A percentile compares a stretch with the other conserved stretches of the same genome.
These are phyloP conservation scores for Serpula lacrymans DNA, from an alignment of 768 basidiomycete genomes.

Conservation along the genomic window DNA sequence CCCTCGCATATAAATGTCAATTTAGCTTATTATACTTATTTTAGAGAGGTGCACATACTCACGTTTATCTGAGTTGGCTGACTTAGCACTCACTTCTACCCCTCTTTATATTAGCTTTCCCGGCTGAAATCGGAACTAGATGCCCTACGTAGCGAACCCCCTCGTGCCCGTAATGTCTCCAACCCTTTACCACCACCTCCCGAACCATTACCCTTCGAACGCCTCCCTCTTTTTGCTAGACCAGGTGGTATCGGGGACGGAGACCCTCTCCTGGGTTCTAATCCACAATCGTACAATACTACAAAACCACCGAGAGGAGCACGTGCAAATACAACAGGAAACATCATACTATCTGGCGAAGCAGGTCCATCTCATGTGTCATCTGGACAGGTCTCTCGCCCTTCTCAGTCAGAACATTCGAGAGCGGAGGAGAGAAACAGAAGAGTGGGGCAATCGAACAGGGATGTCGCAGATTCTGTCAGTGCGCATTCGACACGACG, in stretches of 20 bases:
- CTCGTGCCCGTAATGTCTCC: constrained; percentile 26
- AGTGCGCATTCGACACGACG: too few relatives aligned
- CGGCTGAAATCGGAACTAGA: constrained; percentile 34
- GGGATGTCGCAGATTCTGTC: too few relatives aligned
- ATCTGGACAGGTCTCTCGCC: too few relatives aligned
- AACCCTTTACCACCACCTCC: constrained; percentile 61
- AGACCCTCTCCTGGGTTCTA: constrained; percentile 17
- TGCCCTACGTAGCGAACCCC: constrained; percentile 29
- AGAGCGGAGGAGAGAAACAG: too few relatives aligned
- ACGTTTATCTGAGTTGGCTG: constrained; percentile 6
- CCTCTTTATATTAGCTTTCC: constrained; percentile 26
- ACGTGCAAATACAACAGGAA: too few relatives aligned
- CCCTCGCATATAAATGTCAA: neutral
- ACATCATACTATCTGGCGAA: too few relatives aligned
- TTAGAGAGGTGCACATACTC: constrained; percentile 5
- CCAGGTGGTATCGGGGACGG: constrained; percentile 21
- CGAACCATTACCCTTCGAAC: constrained; percentile 45
- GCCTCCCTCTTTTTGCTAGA: constrained; percentile 40
- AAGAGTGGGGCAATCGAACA: too few relatives aligned
- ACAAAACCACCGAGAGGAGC: constrained; percentile 25
- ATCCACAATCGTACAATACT: too few relatives aligned
- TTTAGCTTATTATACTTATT: neutral
- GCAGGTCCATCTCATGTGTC: too few relatives aligned
- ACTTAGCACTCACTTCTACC: constrained; percentile 17
- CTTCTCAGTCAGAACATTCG: too few relatives aligned